Evolutionary conservation across 352 stramenopile genomes (phyloP).

Genomic region (Saprolegnia diclina): DNA sequence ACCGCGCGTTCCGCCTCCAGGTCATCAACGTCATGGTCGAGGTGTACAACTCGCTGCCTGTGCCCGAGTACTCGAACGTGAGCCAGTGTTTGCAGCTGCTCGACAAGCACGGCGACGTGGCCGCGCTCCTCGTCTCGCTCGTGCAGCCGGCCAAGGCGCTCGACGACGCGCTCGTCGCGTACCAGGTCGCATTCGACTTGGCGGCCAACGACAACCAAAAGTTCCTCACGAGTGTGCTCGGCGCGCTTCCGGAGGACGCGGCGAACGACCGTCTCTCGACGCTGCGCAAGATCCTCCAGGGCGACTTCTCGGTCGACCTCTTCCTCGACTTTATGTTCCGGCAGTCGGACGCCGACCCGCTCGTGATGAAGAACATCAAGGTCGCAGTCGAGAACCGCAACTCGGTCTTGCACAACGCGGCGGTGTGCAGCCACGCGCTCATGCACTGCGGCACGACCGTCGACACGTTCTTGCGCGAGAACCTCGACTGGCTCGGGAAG

Average conservation of each 20-base stretch:
- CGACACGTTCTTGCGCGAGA: constrained; percentile 96
- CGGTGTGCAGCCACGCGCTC: constrained; percentile 95
- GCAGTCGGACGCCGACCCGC: constrained; percentile 85
- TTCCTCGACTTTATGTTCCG: constrained; percentile 91
- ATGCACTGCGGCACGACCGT: constrained; percentile 97
- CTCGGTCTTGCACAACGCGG: constrained; percentile 96
- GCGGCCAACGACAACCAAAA: constrained; percentile 97
- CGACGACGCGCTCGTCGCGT: constrained; percentile 86
- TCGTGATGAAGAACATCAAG: constrained; percentile 94
- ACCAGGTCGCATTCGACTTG: constrained; percentile 98
- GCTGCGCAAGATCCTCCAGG: constrained; percentile 80
- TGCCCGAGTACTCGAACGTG: constrained; percentile 65
- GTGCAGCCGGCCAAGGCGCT: constrained; percentile 75
- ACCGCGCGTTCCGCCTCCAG: constrained; percentile 92
- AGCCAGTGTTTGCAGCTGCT: constrained; percentile 88
- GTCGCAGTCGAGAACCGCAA: constrained; percentile 91
- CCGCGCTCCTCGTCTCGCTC: constrained; percentile 29
- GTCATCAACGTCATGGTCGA: constrained; percentile 90
- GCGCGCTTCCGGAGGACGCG: constrained; percentile 54
- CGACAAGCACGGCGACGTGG: constrained; percentile 71
- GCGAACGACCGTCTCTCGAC: constrained; percentile 59
- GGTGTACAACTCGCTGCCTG: constrained; percentile 58
- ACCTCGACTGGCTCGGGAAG: constrained; percentile 99
- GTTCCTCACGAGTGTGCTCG: constrained; percentile 92
- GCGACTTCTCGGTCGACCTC: constrained; percentile 90